phyloP scores from a whole-genome alignment of 2,329 filamentous ascomycete species.

The Lojkania enalia region DNA sequence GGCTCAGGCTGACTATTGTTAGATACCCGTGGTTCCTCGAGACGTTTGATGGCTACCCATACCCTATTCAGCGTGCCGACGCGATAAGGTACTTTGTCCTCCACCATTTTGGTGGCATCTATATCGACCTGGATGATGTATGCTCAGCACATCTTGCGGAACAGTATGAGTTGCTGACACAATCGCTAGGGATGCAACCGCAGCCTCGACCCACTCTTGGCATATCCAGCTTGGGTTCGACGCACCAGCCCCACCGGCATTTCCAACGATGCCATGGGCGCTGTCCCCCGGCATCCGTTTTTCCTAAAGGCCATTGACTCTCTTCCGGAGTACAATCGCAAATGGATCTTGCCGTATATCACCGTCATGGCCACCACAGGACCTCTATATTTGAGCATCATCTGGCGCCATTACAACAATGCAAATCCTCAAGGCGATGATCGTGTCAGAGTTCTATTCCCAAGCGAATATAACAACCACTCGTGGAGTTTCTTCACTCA shows the following conservation, averaged over 20 bases:
- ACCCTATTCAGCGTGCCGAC: constrained; percentile 77
- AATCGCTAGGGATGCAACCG: constrained; percentile 64
- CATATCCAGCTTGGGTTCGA: constrained; percentile 71
- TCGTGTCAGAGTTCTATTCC: constrained; percentile 70
- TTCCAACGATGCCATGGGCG: constrained; percentile 79
- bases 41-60: constrained; percentile 73
- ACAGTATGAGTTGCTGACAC: constrained; percentile 1
- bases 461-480: constrained; percentile 68
- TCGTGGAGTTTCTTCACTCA: constrained; percentile 74
- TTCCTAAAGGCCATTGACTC: constrained; percentile 70
- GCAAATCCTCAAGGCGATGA: constrained; percentile 52
- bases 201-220: constrained; percentile 67
- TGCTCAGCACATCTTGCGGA: constrained; percentile 20
- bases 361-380: constrained; percentile 81
- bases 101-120: constrained; percentile 76
- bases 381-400: constrained; percentile 73
- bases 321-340: constrained; percentile 68
- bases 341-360: constrained; percentile 72
- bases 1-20: constrained; percentile 14
- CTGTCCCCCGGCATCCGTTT: constrained; percentile 72
- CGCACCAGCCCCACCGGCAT: constrained; percentile 76
- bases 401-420: constrained; percentile 74
- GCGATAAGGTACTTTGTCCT: constrained; percentile 80
- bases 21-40: constrained; percentile 75
- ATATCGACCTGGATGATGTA: constrained; percentile 77